Evolutionary conservation across 2,329 filamentous ascomycete genomes (phyloP).

Genomic region (Fusarium nurragi): DNA sequence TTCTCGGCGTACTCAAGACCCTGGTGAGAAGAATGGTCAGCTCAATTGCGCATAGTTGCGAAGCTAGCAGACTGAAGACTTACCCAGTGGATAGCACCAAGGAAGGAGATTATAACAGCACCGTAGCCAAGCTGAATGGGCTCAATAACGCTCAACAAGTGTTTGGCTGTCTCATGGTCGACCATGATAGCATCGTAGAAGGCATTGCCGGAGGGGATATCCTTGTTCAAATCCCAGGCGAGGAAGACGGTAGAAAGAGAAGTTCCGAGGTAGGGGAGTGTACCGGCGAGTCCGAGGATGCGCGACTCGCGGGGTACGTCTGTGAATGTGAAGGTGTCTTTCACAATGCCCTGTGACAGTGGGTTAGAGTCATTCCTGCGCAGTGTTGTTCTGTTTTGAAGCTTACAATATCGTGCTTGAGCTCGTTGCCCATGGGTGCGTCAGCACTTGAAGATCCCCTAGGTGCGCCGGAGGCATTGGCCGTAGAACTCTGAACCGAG

Average conservation of each 20-base stretch:
- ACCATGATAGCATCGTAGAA: conserved; percentile 65
- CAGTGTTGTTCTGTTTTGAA: accelerated
- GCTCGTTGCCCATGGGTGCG: conserved; percentile 46
- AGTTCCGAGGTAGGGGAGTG: conserved; percentile 86
- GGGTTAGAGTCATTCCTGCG: conserved; percentile 2
- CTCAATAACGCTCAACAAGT: conserved; percentile 79
- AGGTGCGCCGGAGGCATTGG: conserved; percentile 57
- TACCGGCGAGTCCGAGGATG: conserved; percentile 77
- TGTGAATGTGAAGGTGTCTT: conserved; percentile 73
- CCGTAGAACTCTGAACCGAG: conserved; percentile 64
- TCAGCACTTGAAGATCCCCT: conserved; percentile 16
- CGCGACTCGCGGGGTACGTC: conserved; percentile 74
- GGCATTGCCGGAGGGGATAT: conserved; percentile 67
- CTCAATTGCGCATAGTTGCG: accelerated
- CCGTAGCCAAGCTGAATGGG: conserved; percentile 92
- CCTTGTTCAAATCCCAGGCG: conserved; percentile 82
- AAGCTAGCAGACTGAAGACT: neutral
- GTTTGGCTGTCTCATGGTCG: conserved; percentile 74
- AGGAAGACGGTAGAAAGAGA: conserved; percentile 85
- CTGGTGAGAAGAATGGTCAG: conserved; percentile 35
- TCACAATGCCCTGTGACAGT: conserved; percentile 64
- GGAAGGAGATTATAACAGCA: conserved; percentile 91
- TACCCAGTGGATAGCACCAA: conserved; percentile 91
- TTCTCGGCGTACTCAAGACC: conserved; percentile 84
- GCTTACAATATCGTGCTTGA: conserved; percentile 67